Base-by-base conservation (phyloP, 805 yeast genomes). In the Hemisphaericaspora nanyangensis region DNA sequence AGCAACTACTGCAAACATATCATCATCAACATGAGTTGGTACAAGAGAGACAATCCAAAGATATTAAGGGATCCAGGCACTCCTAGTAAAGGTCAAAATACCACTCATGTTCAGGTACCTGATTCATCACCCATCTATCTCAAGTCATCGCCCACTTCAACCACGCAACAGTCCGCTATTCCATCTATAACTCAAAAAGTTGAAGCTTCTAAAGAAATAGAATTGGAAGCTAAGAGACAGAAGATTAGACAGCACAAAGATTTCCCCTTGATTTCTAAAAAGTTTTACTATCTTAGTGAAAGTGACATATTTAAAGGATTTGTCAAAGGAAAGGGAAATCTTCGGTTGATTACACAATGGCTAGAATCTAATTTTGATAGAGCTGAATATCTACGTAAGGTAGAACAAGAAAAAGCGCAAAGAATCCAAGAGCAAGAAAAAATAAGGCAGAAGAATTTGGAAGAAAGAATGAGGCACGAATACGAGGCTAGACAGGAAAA, bases 261-360 rank as follows among this genome's bases (percentile, higher is more conserved):
- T 52, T 68, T 63, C 52, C 65, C 65, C 29, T 52, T 67, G 46
- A 58, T 68, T 19, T 44, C 58, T 19, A 57, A 58, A 38, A 47
- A 62, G 31, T 68, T 66, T 50, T 54, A 54, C 46, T 69, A 69
- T 40, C 50, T 69, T 22, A 54, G 51, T n/a, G 73, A 68, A 40
- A 58, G 65, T 31, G 72, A 64, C 39, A 52, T 69, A 26, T 61
- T 67, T 48, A 61, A 61, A 39, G 72, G 68, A 4, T 65, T 68
- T 49, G 67, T 65, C 17, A 65, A 63, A 41, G 71, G 70, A 5
- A 65, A 59, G 47, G 73, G 73, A 6, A 64, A 67, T 33, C 54
- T 68, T 19, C 56, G 72, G 29, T 69, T 64, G 17, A 58, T 68
- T 35, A 60, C 64, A 20, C 61, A 53, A 39, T 64, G 66, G 65